Conservation (phyloP, 169 alveolate genomes). For the Babesia caballi region DNA sequence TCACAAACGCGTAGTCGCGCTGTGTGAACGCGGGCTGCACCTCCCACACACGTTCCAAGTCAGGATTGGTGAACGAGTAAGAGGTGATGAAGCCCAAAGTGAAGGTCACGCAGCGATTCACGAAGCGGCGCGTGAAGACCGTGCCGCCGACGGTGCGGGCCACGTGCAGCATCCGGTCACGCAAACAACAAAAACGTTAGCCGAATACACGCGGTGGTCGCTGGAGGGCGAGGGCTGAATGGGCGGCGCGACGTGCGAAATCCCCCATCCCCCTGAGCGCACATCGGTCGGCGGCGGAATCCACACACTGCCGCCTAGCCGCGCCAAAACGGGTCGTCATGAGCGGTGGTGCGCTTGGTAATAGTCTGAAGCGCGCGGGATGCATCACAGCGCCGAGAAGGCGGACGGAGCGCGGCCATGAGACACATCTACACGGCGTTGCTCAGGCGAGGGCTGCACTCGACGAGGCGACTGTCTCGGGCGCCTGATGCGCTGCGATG, state of each 20-base stretch:
- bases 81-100: constrained; percentile 60
- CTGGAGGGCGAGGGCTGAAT: no score
- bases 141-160: constrained; percentile 36
- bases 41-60: constrained; percentile 73
- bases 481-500: background rate
- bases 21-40: constrained; percentile 70
- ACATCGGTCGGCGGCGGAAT: no score
- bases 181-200: no score
- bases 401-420: background rate
- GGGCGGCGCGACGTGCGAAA: background rate
- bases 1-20: constrained; percentile 70
- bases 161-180: constrained; percentile 17
- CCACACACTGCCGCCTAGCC: no score
- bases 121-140: constrained; percentile 41
- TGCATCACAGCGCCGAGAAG: background rate
- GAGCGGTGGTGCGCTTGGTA: no score
- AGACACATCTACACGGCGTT: constrained; percentile 2
- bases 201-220: no score
- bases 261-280: no score
- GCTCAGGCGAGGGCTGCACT: background rate
- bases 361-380: background rate
- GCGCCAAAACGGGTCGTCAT: no score
- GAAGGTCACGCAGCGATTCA: constrained; percentile 49
- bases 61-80: constrained; percentile 74
- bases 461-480: background rate